Conservation (phyloP, 495 filamentous ascomycete species). For the Rostrohypoxylon terebratum region DNA sequence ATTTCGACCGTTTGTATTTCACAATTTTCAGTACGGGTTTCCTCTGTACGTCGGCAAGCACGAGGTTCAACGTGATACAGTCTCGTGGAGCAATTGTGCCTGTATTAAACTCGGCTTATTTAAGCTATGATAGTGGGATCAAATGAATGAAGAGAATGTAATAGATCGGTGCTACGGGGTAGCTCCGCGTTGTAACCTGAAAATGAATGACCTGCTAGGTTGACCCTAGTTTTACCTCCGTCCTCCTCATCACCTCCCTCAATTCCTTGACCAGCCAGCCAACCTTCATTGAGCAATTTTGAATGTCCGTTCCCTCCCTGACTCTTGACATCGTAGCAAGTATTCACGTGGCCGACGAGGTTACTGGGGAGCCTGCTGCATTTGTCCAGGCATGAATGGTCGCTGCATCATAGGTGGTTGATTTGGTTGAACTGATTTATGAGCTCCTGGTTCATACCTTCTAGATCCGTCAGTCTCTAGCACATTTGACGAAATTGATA, state of each 20-base stretch:
- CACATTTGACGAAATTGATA: no score
- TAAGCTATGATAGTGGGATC: not conserved
- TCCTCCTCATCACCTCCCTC: not conserved
- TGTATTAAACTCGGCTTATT: not conserved
- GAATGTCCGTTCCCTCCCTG: no score
- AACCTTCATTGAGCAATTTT: no score
- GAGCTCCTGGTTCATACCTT: no score
- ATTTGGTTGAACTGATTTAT: no score
- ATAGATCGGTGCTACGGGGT: not conserved
- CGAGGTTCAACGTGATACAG: not conserved
- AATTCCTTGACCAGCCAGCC: not conserved
- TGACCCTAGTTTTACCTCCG: not conserved
- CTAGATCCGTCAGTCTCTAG: no score
- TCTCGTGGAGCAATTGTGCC: not conserved
- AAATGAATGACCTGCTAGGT: not conserved
- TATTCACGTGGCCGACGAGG: no score
- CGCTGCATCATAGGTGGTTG: no score
- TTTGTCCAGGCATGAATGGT: no score
- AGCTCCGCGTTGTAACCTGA: not conserved
- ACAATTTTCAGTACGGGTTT: not conserved
- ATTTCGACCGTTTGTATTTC: not conserved
- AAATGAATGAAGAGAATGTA: not conserved
- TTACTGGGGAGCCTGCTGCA: no score
- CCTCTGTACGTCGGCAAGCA: not conserved
- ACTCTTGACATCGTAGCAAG: no score